Conservation (phyloP, 768 basidiomycete species). For the Macrolepiota dolichaula region DNA sequence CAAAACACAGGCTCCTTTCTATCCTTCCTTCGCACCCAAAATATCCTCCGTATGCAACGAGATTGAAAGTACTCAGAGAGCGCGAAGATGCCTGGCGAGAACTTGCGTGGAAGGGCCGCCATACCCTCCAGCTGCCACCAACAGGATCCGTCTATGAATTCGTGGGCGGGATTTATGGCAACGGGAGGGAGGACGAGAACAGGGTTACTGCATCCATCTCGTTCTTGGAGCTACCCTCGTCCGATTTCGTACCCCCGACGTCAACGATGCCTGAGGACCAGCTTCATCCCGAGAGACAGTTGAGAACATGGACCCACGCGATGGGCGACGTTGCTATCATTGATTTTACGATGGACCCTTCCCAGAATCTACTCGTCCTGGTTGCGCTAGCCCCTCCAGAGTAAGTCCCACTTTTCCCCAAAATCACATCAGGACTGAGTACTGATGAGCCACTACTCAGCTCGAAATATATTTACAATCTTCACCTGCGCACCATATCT, state of each 20-base stretch:
- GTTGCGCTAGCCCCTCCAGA: constrained; percentile 38
- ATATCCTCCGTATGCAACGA: constrained; percentile 32
- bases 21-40: constrained; percentile 21
- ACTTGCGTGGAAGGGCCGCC: constrained; percentile 33
- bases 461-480: constrained; percentile 40
- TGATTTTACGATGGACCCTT: constrained; percentile 58
- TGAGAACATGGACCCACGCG: constrained; percentile 40
- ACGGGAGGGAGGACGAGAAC: constrained; percentile 41
- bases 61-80: constrained; percentile 36
- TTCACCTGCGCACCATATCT: constrained; percentile 48
- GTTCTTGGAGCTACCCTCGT: constrained; percentile 46
- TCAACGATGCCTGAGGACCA: no score
- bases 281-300: constrained; percentile 16
- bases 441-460: constrained; percentile 18
- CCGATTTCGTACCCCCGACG: constrained; percentile 19
- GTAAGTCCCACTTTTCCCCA: constrained; percentile 26
- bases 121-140: constrained; percentile 36
- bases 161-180: constrained; percentile 47
- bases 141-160: constrained; percentile 51
- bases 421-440: no score
- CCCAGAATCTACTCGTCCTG: constrained; percentile 51
- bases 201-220: constrained; percentile 41
- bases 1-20: constrained; percentile 40
- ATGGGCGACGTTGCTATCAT: constrained; percentile 41
- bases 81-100: constrained; percentile 48